Evolutionary conservation across 2,329 filamentous ascomycete species (phyloP).

Genomic region (Fusarium citri): DNA sequence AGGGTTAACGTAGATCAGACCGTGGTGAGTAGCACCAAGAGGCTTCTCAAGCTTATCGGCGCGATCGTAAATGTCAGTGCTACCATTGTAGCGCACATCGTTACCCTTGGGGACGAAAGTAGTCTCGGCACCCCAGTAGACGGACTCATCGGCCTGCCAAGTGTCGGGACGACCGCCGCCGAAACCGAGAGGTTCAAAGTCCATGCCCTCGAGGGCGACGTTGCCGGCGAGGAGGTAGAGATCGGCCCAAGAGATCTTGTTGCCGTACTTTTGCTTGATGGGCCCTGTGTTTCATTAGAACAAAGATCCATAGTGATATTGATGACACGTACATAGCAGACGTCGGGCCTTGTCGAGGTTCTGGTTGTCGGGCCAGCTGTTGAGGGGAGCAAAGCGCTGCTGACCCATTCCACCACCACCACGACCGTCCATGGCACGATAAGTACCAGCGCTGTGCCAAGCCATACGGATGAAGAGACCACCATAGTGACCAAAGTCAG

Average conservation of each 20-base stretch:
- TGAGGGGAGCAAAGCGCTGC: slow-evolving; percentile 83
- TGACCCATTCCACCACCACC: slow-evolving; percentile 80
- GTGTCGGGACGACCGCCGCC: slow-evolving; percentile 77
- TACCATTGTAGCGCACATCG: slow-evolving; percentile 74
- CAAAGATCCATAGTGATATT: fast-evolving
- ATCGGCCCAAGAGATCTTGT: slow-evolving; percentile 85
- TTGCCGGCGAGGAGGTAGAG: slow-evolving; percentile 78
- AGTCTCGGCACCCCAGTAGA: slow-evolving; percentile 81
- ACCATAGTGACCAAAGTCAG: slow-evolving; percentile 84
- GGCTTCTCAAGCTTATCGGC: slow-evolving; percentile 71
- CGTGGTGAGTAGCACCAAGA: slow-evolving; percentile 72
- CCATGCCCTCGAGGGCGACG: slow-evolving; percentile 82
- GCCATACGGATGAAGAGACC: slow-evolving; percentile 84
- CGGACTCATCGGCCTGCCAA: slow-evolving; percentile 80
- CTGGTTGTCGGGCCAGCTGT: slow-evolving; percentile 84
- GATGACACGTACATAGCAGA: slow-evolving; percentile 65
- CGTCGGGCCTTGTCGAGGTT: slow-evolving; percentile 84
- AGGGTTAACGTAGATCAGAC: slow-evolving; percentile 83
- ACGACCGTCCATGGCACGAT: slow-evolving; percentile 79
- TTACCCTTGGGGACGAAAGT: slow-evolving; percentile 76
- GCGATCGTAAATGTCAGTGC: slow-evolving; percentile 66
- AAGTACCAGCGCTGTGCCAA: slow-evolving; percentile 84
- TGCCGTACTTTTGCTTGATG: slow-evolving; percentile 86
- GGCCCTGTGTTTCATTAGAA: slow-evolving; percentile 57
- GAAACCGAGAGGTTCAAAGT: slow-evolving; percentile 79